A percentile compares a stretch with the other conserved stretches of the same genome.
These are phyloP conservation scores for Solanum chaucha DNA, from an alignment of 257 asterid genomes.

Conservation along the genomic window DNA sequence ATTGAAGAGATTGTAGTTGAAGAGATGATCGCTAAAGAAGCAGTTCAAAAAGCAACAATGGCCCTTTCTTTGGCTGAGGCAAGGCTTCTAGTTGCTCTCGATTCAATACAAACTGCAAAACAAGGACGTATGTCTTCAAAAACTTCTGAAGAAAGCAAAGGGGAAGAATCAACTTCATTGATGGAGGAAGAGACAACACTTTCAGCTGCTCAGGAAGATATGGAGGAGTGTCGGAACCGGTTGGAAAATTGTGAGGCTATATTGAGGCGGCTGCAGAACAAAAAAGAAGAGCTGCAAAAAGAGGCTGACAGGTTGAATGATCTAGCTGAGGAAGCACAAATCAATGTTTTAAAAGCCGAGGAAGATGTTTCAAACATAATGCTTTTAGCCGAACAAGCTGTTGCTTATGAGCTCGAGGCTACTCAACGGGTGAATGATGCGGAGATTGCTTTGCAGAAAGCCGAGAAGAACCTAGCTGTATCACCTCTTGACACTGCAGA, in stretches of 20 bases:
- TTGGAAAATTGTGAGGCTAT: slow-evolving; percentile 61
- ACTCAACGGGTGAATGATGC: slow-evolving; percentile 78
- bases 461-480: slow-evolving; percentile 56
- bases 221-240: slow-evolving; percentile 45
- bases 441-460: slow-evolving; percentile 72
- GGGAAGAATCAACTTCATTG: slow-evolving; percentile 24
- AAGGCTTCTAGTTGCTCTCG: slow-evolving; percentile 55
- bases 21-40: slow-evolving; percentile 66
- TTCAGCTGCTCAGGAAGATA: slow-evolving; percentile 48
- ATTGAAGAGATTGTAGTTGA: slow-evolving; percentile 57
- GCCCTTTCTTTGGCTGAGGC: slow-evolving; percentile 85
- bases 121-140: slow-evolving; percentile 15
- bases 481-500: slow-evolving; percentile 37
- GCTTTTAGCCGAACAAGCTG: slow-evolving; percentile 98
- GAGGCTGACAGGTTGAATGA: slow-evolving; percentile 72
- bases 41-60: slow-evolving; percentile 48
- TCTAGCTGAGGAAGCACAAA: slow-evolving; percentile 57
- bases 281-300: slow-evolving; percentile 82
- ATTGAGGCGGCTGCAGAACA: slow-evolving; percentile 51
- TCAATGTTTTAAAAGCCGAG: slow-evolving; percentile 57
- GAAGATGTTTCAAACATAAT: slow-evolving; percentile 92
- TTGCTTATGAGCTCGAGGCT: slow-evolving; percentile 87
- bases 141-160: slow-evolving; percentile 18
- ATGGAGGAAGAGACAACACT: slow-evolving; percentile 34
- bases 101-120: slow-evolving; percentile 30